Evolutionary conservation across 805 yeast genomes (phyloP).

Genomic region (Starmerella riodocensis): DNA sequence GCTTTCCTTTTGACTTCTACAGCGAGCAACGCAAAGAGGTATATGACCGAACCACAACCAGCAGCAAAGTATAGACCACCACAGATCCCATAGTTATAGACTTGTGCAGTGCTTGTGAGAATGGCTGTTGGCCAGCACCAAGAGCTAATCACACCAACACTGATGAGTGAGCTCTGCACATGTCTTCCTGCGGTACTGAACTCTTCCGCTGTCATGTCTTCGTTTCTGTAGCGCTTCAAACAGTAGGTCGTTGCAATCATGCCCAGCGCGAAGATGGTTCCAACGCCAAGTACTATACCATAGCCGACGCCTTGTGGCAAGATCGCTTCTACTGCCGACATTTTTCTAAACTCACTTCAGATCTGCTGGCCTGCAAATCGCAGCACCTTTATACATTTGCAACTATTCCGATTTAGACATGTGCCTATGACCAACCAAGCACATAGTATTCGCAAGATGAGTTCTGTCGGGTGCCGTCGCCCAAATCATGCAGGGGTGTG

Average conservation of each 20-base stretch:
- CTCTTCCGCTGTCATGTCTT: slow-evolving; percentile 34
- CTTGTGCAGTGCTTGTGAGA: slow-evolving; percentile 26
- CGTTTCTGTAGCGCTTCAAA: slow-evolving; percentile 10
- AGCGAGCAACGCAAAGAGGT: slow-evolving; percentile 21
- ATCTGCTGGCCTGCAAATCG: too few species aligned
- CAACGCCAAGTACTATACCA: slow-evolving; percentile 73
- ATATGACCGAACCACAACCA: slow-evolving; percentile 20
- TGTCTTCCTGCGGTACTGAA: slow-evolving; percentile 36
- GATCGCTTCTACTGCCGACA: too few species aligned
- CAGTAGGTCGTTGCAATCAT: slow-evolving; percentile 64
- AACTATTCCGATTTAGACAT: too few species aligned
- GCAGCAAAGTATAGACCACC: slow-evolving; percentile 26
- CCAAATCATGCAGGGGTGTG: too few species aligned
- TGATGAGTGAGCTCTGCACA: slow-evolving; percentile 33
- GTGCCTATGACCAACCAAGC: too few species aligned
- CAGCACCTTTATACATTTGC: too few species aligned
- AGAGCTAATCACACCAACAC: slow-evolving; percentile 35
- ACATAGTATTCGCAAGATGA: too few species aligned
- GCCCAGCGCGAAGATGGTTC: slow-evolving; percentile 43
- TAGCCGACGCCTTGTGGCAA: slow-evolving; percentile 73
- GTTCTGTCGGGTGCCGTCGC: too few species aligned
- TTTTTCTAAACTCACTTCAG: too few species aligned
- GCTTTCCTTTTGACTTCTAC: slow-evolving; percentile 20
- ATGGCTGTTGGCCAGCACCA: slow-evolving; percentile 30
- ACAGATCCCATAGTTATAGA: slow-evolving; percentile 26